Evolutionary conservation across 371 early-diverging fungal species (phyloP).

Genomic region (Chytridiales sp.): DNA sequence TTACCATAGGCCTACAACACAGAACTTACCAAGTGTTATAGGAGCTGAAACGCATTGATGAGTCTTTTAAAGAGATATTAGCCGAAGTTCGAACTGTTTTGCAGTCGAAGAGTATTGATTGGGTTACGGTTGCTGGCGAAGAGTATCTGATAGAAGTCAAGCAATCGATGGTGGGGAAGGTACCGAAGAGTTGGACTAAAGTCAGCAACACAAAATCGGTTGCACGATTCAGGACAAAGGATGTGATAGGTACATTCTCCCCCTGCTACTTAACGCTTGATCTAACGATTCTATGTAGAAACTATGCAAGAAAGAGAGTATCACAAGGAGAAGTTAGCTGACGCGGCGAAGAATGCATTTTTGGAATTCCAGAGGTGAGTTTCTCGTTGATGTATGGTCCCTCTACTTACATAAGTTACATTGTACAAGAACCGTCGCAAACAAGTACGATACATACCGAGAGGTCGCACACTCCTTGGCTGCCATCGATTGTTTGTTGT

Average conservation of each 20-base stretch:
- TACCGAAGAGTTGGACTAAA: constrained; percentile 75
- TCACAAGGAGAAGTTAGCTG: constrained; percentile 62
- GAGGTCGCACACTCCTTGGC: constrained; percentile 64
- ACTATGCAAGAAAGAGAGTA: constrained; percentile 70
- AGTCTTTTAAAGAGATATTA: background rate
- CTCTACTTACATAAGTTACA: background rate
- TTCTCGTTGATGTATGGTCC: background rate
- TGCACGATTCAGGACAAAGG: constrained; percentile 81
- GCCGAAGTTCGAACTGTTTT: constrained; percentile 29
- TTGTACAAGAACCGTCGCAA: constrained; percentile 39
- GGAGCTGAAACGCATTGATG: background rate
- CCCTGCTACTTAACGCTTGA: background rate
- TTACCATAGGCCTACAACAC: no score
- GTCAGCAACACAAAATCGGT: constrained; percentile 74
- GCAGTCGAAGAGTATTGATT: constrained; percentile 52
- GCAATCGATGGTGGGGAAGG: constrained; percentile 47
- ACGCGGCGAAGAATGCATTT: constrained; percentile 63
- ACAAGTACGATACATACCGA: constrained; percentile 63
- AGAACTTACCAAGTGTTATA: background rate
- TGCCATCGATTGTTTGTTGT: constrained; percentile 72
- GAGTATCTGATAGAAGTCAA: constrained; percentile 72
- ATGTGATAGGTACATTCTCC: constrained; percentile 48
- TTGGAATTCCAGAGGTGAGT: constrained; percentile 46
- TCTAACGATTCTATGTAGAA: constrained; percentile 17
- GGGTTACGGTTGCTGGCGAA: constrained; percentile 55